phyloP scores from a whole-genome alignment of 345 rosid genomes.

The Salix dunnii region DNA sequence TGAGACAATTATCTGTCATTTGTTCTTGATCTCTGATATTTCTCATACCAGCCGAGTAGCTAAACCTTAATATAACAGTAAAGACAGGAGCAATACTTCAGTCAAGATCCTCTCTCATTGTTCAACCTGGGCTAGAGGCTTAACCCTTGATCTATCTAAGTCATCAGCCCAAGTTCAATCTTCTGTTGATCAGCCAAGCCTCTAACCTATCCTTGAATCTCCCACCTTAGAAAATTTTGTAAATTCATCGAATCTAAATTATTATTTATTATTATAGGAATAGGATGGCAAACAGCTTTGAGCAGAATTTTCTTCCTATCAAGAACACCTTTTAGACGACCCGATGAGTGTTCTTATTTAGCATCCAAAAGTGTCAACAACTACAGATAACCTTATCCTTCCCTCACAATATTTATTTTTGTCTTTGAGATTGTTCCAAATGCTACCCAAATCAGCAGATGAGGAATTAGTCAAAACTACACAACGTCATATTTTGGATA shows the following conservation, averaged over 20 bases:
- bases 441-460: neutral
- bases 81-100: neutral
- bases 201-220: neutral
- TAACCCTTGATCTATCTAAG: neutral
- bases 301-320: neutral
- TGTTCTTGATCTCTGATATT: neutral
- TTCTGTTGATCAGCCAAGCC: neutral
- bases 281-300: neutral
- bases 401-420: neutral
- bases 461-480: neutral
- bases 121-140: neutral
- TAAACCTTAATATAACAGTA: neutral
- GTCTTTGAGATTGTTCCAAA: neutral
- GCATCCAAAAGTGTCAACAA: neutral
- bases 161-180: neutral
- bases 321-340: neutral
- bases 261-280: too few species aligned
- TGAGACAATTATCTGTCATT: neutral
- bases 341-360: neutral
- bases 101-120: neutral
- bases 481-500: neutral
- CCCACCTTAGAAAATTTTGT: too few species aligned
- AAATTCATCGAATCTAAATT: neutral
- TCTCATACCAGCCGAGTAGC: neutral
- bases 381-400: neutral